A percentile compares a stretch with the other conserved stretches of the same genome.
phyloP scores from a whole-genome alignment of 352 stramenopile genomes.

The Globisporangium nagaii region DNA sequence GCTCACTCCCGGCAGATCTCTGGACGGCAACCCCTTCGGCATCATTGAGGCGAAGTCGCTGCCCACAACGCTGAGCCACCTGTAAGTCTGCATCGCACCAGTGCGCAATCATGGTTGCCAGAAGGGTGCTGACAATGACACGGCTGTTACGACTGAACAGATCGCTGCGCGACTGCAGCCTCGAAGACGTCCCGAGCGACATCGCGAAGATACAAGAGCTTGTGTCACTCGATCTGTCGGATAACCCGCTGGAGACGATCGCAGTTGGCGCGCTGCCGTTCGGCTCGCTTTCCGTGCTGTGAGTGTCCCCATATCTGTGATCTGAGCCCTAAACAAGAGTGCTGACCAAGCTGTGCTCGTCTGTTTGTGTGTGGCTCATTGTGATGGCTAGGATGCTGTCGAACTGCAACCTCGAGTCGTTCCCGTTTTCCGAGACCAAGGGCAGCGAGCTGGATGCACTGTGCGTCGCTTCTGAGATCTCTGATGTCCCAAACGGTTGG shows the following conservation, averaged over 20 bases:
- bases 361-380: not conserved
- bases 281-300: not conserved
- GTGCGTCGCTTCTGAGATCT: not conserved
- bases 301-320: not conserved
- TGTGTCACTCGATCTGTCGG: not conserved
- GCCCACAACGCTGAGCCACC: not conserved
- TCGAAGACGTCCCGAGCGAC: not conserved
- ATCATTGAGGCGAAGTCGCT: not conserved
- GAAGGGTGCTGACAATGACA: not conserved
- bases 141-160: too few relatives aligned
- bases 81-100: not conserved
- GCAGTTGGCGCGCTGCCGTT: not conserved
- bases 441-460: not conserved
- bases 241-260: not conserved
- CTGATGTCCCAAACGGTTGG: too few relatives aligned
- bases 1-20: not conserved
- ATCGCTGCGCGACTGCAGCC: not conserved
- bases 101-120: too few relatives aligned
- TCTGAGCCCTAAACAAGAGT: too few relatives aligned
- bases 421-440: not conserved
- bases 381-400: not conserved
- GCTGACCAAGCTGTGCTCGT: not conserved
- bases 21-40: not conserved
- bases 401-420: conserved; percentile 7
- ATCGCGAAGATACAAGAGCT: not conserved